These are phyloP conservation scores for Lepidium aucheri DNA, from an alignment of 345 rosid genomes.

Conservation along the genomic window DNA sequence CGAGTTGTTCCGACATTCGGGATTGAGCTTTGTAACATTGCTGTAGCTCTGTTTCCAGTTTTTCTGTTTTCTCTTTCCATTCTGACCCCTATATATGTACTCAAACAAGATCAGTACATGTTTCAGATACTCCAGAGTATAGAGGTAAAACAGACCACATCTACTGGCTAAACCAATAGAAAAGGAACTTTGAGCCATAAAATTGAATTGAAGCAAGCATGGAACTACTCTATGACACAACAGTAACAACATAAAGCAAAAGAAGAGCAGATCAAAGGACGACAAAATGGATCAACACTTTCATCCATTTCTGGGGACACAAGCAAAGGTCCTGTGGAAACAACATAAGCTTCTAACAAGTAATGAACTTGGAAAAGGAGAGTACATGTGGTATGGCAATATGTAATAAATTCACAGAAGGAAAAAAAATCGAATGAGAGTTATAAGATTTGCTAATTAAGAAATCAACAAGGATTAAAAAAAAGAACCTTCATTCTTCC, in stretches of 20 bases:
- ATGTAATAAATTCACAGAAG: too few species aligned
- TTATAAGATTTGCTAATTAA: too few species aligned
- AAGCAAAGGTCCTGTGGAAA: not conserved
- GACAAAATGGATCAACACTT: not conserved
- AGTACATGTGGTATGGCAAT: not conserved
- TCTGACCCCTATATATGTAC: constrained; percentile 57
- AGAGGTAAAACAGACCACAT: not conserved
- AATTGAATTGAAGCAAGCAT: not conserved
- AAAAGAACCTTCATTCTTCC: not conserved
- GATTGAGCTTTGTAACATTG: constrained; percentile 95
- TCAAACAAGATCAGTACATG: not conserved
- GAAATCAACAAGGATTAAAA: not conserved
- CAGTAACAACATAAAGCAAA: not conserved
- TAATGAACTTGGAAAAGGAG: not conserved
- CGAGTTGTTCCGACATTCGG: constrained; percentile 80
- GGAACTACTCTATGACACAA: not conserved
- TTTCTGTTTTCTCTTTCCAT: constrained; percentile 92
- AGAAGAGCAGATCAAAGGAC: not conserved
- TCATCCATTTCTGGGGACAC: not conserved
- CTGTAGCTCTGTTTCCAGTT: constrained; percentile 68
- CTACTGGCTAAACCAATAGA: not conserved
- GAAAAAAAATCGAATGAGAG: too few species aligned
- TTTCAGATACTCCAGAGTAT: not conserved
- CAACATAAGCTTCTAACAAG: not conserved
- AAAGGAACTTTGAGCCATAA: not conserved